These are phyloP conservation scores for Tricladium varicosporioides DNA, from an alignment of 2,329 filamentous ascomycete genomes.

Conservation along the genomic window DNA sequence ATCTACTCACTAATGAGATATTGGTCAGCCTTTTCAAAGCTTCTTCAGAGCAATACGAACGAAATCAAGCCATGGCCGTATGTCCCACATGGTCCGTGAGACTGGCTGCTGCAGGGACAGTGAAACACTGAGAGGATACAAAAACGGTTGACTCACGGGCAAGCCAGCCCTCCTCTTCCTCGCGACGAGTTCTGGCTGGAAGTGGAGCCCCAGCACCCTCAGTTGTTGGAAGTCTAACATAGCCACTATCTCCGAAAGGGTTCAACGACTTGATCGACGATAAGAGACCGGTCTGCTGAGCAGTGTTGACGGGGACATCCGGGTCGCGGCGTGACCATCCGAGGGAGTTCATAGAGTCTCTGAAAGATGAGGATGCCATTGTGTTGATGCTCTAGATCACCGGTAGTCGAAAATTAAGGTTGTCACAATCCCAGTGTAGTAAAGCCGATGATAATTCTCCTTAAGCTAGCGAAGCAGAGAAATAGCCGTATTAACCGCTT, in stretches of 20 bases:
- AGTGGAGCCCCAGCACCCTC: constrained; percentile 81
- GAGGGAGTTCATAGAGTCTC: constrained; percentile 90
- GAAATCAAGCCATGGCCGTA: constrained; percentile 25
- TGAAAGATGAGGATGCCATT: constrained; percentile 88
- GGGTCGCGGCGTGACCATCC: constrained; percentile 87
- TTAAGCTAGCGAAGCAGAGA: constrained; percentile 13
- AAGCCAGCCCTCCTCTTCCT: constrained; percentile 96
- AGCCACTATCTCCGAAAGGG: constrained; percentile 81
- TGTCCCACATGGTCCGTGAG: constrained; percentile 28
- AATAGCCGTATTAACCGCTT: constrained; percentile 10
- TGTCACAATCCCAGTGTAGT: constrained; percentile 10
- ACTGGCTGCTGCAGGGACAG: constrained; percentile 32
- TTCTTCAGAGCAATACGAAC: constrained; percentile 22
- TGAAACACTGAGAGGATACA: constrained; percentile 22
- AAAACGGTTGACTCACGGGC: constrained; percentile 67
- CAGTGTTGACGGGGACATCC: constrained; percentile 73
- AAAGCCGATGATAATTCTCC: not conserved
- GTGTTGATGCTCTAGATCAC: constrained; percentile 10
- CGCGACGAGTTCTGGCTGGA: constrained; percentile 77
- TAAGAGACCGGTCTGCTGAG: constrained; percentile 69
- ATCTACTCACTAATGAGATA: constrained; percentile 76
- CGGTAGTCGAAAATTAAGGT: constrained; percentile 24
- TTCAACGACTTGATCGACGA: constrained; percentile 82
- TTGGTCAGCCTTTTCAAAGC: constrained; percentile 33
- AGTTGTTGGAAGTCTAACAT: constrained; percentile 85